Evolutionary conservation across 2,329 filamentous ascomycete species (phyloP).

Genomic region (Nectriaceae sp.): DNA sequence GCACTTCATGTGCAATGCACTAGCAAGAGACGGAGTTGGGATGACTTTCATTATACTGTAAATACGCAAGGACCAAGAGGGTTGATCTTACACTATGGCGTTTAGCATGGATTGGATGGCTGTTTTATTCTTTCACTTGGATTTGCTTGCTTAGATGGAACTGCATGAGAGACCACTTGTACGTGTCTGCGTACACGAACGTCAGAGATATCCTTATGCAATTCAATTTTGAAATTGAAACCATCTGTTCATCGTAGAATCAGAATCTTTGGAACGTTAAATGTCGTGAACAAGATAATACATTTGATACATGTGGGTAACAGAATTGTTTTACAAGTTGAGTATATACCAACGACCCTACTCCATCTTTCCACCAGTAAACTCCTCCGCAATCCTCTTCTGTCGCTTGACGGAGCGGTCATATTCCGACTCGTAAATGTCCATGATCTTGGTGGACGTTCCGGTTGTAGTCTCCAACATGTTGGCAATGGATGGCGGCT

Average conservation of each 20-base stretch:
- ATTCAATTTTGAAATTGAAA: no score
- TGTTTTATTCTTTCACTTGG: not conserved
- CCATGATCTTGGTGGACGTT: conserved; percentile 38
- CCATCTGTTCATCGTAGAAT: no score
- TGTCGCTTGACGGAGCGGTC: conserved; percentile 52
- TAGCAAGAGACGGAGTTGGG: not conserved
- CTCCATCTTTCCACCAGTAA: conserved; percentile 61
- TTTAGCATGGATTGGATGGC: not conserved
- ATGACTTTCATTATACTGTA: not conserved
- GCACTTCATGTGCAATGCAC: not conserved
- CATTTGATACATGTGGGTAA: conserved; percentile 14
- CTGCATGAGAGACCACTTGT: no score
- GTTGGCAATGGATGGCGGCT: conserved; percentile 45
- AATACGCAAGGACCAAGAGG: not conserved
- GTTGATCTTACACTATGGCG: not conserved
- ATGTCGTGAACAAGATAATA: no score
- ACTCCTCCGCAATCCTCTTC: conserved; percentile 58
- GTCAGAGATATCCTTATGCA: no score
- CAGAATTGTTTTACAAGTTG: conserved; percentile 26
- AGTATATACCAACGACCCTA: conserved; percentile 17
- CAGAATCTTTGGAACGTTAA: no score
- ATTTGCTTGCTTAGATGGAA: no score
- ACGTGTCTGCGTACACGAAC: no score
- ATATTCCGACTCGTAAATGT: conserved; percentile 39
- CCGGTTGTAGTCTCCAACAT: conserved; percentile 44